Conservation (phyloP, 176 grass and related monocot genomes). For the Hordeum marinum region DNA sequence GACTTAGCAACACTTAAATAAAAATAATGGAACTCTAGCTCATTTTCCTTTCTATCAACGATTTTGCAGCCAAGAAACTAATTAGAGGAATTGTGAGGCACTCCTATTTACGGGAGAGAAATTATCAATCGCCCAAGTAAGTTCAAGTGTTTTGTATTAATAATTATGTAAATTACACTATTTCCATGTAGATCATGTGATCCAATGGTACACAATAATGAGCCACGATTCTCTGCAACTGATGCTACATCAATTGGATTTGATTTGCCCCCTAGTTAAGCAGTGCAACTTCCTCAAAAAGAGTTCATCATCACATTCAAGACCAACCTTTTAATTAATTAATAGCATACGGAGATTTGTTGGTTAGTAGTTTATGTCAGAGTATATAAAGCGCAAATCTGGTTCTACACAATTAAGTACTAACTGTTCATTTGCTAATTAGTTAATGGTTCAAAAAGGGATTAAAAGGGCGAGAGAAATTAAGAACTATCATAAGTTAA, state of each 20-base stretch:
- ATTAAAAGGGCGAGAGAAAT: neutral
- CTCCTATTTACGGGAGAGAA: neutral
- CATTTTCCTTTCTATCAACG: neutral
- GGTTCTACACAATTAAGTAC: neutral
- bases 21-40: neutral
- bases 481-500: constrained; percentile 14
- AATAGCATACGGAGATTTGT: neutral
- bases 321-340: neutral
- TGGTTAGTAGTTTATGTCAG: neutral
- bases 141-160: neutral
- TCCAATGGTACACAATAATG: neutral
- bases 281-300: neutral
- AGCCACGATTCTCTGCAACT: neutral
- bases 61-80: neutral
- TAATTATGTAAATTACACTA: neutral
- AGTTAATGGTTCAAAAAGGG: neutral
- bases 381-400: constrained; percentile 5
- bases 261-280: neutral
- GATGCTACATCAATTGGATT: constrained; percentile 22
- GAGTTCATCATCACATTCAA: neutral
- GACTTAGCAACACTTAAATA: no score
- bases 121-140: neutral
- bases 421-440: neutral
- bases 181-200: no score
- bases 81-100: neutral